Percentiles rank a stretch among this genome's conserved stretches.
Evolutionary conservation across 345 rosid genomes (phyloP).

Genomic region (Citrus sp.): DNA sequence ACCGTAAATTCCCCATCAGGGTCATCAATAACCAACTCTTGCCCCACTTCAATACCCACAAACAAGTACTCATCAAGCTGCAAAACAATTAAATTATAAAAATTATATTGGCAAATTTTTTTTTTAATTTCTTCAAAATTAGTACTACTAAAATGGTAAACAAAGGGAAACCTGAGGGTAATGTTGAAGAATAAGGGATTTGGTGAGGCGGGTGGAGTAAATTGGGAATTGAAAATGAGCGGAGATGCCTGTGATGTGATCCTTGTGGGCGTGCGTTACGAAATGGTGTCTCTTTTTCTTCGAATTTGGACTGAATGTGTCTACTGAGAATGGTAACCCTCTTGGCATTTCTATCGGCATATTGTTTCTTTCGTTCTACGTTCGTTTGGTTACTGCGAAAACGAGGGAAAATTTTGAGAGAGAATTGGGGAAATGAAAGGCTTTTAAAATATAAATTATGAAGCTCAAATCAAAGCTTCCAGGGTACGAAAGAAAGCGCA

Average conservation of each 20-base stretch:
- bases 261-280: constrained; percentile 82
- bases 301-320: constrained; percentile 59
- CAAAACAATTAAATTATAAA: background rate
- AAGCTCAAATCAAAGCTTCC: constrained; percentile 14
- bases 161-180: constrained; percentile 45
- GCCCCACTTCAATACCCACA: constrained; percentile 61
- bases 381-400: background rate
- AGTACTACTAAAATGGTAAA: background rate
- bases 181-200: constrained; percentile 52
- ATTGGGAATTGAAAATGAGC: constrained; percentile 52
- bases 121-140: background rate
- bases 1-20: constrained; percentile 58
- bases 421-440: background rate
- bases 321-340: constrained; percentile 85
- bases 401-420: background rate
- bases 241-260: constrained; percentile 63
- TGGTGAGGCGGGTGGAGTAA: constrained; percentile 63
- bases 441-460: background rate
- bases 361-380: background rate
- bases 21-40: constrained; percentile 49
- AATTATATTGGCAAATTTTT: background rate
- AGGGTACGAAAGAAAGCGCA: background rate
- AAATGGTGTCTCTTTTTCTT: constrained; percentile 69
- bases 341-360: constrained; percentile 82
- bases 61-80: constrained; percentile 66